Evolutionary conservation across 1,284 basidiomycete species (phyloP), one percentile per base, ranked within the genome.

Genomic region (Marasmius oreades): DNA sequence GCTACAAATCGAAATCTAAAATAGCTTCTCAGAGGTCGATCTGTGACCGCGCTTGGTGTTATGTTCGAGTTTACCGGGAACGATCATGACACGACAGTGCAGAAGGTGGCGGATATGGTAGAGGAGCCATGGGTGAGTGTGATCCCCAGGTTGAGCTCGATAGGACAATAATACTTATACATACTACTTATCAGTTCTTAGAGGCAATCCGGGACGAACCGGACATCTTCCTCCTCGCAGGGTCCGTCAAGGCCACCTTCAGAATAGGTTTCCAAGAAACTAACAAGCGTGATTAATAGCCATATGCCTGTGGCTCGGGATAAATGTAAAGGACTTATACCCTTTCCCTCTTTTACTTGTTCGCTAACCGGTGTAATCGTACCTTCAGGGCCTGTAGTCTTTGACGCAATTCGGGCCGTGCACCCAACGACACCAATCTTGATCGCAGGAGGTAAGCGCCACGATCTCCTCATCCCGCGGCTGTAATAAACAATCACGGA

Each of bases 21-120:
- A 54, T 24, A 33, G 43, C 44, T 23, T 50, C 12, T 12, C 18
- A 88, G 85, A 61, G 90, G 89, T 11, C 79, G 84, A 26, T 79
- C 73, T 45, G 85, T 94, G 42, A 94, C 90, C 0, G 82, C 92
- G 1, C 77, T 94, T 33, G 92, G 93, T 22, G 86, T 93, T n/a
- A 69, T 94, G 4, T 94, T 75, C 59, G 79, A 92, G 67, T 91
- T 91, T 65, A 82, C 78, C 0, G 82, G 81, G 5, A 85, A 86
- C 60, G 78, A 77, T 51, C 72, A 72, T 52, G 87, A 88, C 61
- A 88, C 86, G 1, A 89, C 86, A 1, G 87, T 93, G 22, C 91
- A 92, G 66, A 75, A 73, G 51, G 86, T 91, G 5, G 78, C 72
- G 8, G 76, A 85, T 53, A 88, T 95, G 86, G 86, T 90, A 34